Evolutionary conservation across 2,329 filamentous ascomycete species (phyloP).

Genomic region (Penicillium glabrum): DNA sequence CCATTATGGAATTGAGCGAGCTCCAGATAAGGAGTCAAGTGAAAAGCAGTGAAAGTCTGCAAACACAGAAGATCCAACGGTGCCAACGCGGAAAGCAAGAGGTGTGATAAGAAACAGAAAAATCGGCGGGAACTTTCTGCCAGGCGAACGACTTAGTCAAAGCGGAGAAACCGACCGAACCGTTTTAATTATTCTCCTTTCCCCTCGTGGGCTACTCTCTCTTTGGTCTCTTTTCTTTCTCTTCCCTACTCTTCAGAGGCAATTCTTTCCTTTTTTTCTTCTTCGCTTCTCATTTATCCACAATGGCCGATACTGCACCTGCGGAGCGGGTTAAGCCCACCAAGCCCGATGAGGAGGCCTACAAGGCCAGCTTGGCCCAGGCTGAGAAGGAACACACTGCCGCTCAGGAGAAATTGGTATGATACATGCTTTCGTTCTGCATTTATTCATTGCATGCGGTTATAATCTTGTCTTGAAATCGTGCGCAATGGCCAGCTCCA

Average conservation of each 20-base stretch:
- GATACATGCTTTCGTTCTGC: slow-evolving; percentile 22
- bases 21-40: background rate
- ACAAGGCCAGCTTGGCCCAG: slow-evolving; percentile 74
- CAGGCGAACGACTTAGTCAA: slow-evolving; percentile 17
- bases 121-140: slow-evolving; percentile 28
- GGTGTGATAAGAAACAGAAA: slow-evolving; percentile 21
- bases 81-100: background rate
- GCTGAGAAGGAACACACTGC: slow-evolving; percentile 84
- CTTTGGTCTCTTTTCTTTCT: slow-evolving; percentile 9
- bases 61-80: background rate
- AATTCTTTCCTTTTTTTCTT: slow-evolving; percentile 10
- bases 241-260: background rate
- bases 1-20: slow-evolving; percentile 29
- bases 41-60: slow-evolving; percentile 5
- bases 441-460: background rate
- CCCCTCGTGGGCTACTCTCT: slow-evolving; percentile 18
- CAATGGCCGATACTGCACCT: slow-evolving; percentile 36
- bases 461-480: background rate
- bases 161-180: slow-evolving; percentile 30
- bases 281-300: slow-evolving; percentile 14
- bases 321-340: slow-evolving; percentile 63
- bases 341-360: slow-evolving; percentile 83
- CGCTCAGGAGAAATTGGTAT: slow-evolving; percentile 69
- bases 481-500: background rate
- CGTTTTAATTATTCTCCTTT: slow-evolving; percentile 25